These are phyloP conservation scores for Fraxinus platypoda DNA, from an alignment of 305 asterid genomes.

Conservation along the genomic window DNA sequence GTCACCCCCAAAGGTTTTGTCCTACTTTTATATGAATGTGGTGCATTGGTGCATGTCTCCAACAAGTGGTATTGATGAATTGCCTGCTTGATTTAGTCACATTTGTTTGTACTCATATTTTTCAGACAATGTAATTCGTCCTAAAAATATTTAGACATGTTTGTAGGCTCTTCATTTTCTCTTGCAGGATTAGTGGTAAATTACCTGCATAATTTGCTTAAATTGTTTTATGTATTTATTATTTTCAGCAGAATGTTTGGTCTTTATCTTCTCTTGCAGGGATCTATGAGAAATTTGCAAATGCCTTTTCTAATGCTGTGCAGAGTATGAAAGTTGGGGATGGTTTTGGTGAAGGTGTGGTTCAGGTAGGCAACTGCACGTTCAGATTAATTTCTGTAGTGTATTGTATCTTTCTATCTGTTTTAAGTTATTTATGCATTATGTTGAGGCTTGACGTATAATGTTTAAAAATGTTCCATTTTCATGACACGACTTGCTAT, in stretches of 20 bases:
- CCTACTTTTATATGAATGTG: background rate
- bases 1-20: background rate
- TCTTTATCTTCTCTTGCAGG: conserved; percentile 43
- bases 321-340: conserved; percentile 84
- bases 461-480: background rate
- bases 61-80: background rate
- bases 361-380: conserved; percentile 46
- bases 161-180: conserved; percentile 19
- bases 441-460: background rate
- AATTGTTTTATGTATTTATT: background rate
- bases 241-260: conserved; percentile 2
- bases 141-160: background rate
- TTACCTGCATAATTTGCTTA: background rate
- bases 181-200: conserved; percentile 38
- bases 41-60: background rate
- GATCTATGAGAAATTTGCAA: conserved; percentile 73
- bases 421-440: background rate
- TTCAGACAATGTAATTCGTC: background rate
- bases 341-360: conserved; percentile 93
- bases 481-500: conserved; percentile 10
- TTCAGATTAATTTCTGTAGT: background rate
- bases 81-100: background rate
- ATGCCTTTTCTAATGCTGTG: conserved; percentile 73
- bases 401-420: background rate
- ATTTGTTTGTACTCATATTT: background rate